Base-by-base conservation (phyloP, 495 filamentous ascomycete species). In the Xylaria longipes region DNA sequence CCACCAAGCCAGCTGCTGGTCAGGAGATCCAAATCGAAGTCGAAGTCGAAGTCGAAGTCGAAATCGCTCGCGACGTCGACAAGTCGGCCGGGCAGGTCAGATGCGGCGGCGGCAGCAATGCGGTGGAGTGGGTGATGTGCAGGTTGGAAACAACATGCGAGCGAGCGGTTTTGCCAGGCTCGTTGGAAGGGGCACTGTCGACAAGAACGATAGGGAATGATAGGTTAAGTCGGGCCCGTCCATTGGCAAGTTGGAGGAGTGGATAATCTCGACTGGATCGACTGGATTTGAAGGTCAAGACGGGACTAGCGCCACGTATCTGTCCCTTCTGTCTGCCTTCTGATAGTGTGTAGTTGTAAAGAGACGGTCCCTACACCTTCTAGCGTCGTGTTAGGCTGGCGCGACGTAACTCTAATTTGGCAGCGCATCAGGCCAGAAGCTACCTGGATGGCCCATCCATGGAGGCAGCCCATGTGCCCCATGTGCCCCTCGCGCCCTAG, bases 181-280 rank as follows among this genome's bases (percentile, higher is more conserved):
- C 27, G 66, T 31, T 60, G 56, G 54, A 69, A 61, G 66, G 52
- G 54, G 54, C 41, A 39, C n/a, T 56, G 52, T 56, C 52, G 52
- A 56, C 52, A n/a, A 56, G 52, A 31, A 56, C 27, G 52, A 56
- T 56, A 56, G 52, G 57, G 57, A 37, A 20, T 60, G 57, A 60
- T 60, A 60, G 57, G 57, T 15, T 33, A 22, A 37, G 57, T n/a
- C 31, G 33, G 29, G 25, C 1, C 57, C 57, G 31, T 60, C 33
- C 57, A 60, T 60, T 60, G 57, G 57, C 57, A 60, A 60, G 57
- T 35, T 69, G 41, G 66, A 60, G 37, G 54, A 39, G 52, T 56
- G 52, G 52, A 56, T 56, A 29, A 17, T 56, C 52, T 56, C 4
- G 52, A 52, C 41, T 31, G 65, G 46, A 43, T 68, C 27, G n/a